phyloP scores from a whole-genome alignment of 352 stramenopile species.

The Phytophthora kernoviae region DNA sequence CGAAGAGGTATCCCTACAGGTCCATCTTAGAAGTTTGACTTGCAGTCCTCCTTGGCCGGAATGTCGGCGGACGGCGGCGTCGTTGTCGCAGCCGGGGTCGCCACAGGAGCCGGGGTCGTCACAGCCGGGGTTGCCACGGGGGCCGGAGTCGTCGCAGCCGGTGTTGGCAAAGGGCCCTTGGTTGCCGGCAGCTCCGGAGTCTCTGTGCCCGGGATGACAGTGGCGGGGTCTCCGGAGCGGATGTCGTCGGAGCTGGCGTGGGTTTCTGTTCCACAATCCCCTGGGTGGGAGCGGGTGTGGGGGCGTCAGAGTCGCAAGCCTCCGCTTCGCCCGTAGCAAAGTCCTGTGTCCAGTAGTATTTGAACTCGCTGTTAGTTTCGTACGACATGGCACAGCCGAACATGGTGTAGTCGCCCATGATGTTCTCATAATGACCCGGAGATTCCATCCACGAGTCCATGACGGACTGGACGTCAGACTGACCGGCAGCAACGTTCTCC shows the following conservation, averaged over 20 bases:
- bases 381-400: constrained; percentile 19
- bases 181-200: constrained; percentile 16
- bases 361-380: constrained; percentile 25
- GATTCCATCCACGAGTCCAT: constrained; percentile 54
- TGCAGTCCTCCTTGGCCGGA: constrained; percentile 24
- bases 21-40: constrained; percentile 30
- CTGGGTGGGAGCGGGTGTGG: neutral
- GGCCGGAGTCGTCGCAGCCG: constrained; percentile 5
- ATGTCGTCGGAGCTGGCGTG: constrained; percentile 10
- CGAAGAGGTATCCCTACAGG: neutral
- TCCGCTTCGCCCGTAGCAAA: constrained; percentile 35
- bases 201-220: constrained; percentile 9
- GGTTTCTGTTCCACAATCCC: constrained; percentile 1
- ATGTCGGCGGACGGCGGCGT: constrained; percentile 13
- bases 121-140: constrained; percentile 9
- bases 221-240: no score
- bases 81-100: constrained; percentile 15
- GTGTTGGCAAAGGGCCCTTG: constrained; percentile 2
- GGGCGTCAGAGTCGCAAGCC: constrained; percentile 16
- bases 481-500: constrained; percentile 47
- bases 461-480: constrained; percentile 29
- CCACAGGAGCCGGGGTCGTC: constrained; percentile 15
- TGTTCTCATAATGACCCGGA: constrained; percentile 34
- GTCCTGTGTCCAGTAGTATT: constrained; percentile 58
- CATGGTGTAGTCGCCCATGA: constrained; percentile 28